These are phyloP conservation scores for Ophiostoma sp. DNA, from an alignment of 2,329 filamentous ascomycete species.

Conservation along the genomic window DNA sequence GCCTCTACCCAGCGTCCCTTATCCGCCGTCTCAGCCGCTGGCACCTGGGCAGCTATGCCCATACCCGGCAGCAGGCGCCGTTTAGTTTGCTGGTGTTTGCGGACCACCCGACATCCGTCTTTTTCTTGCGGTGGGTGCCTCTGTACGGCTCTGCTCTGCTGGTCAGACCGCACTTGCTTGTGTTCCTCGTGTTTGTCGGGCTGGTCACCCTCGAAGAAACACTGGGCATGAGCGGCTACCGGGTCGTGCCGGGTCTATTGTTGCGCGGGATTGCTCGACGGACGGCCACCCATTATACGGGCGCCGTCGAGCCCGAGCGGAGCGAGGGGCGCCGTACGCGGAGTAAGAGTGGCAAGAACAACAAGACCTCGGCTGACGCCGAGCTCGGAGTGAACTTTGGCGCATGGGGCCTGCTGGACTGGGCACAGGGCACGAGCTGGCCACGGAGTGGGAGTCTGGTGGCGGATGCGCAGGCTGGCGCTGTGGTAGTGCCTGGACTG, in stretches of 20 bases:
- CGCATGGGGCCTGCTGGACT: constrained; percentile 63
- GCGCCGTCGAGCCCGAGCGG: constrained; percentile 23
- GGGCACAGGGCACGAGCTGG: constrained; percentile 57
- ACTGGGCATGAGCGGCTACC: constrained; percentile 68
- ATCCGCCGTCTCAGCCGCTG: constrained; percentile 39
- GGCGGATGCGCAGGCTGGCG: constrained; percentile 48
- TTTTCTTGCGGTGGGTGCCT: constrained; percentile 64
- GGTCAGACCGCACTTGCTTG: constrained; percentile 71
- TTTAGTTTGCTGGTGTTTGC: constrained; percentile 65
- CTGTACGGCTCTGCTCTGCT: constrained; percentile 63
- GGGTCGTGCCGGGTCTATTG: constrained; percentile 54
- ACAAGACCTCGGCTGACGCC: constrained; percentile 26
- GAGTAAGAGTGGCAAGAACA: not conserved
- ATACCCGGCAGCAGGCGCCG: constrained; percentile 56
- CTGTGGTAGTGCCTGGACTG: not conserved
- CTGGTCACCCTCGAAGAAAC: constrained; percentile 67
- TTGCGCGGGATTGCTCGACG: constrained; percentile 49
- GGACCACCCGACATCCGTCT: constrained; percentile 66
- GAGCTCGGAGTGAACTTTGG: constrained; percentile 60
- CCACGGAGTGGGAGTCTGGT: constrained; percentile 51
- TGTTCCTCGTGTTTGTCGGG: constrained; percentile 64
- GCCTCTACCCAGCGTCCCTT: constrained; percentile 32
- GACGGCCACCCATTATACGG: constrained; percentile 42
- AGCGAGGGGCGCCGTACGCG: not conserved
- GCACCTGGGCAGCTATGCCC: constrained; percentile 46